phyloP scores from a whole-genome alignment of 257 asterid species.

The Solanum acaule region DNA sequence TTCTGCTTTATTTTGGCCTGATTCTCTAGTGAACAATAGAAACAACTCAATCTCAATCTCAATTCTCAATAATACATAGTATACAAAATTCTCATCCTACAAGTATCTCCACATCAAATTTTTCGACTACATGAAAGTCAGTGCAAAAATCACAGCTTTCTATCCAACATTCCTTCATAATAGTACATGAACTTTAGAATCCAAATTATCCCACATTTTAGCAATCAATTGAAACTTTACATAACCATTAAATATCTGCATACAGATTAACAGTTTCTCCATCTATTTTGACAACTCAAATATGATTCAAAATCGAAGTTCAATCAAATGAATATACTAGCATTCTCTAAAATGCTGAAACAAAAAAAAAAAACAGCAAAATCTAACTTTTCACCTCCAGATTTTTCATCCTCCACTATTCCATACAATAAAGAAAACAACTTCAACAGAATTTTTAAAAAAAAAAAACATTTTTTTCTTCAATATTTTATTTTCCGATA shows the following conservation, averaged over 20 bases:
- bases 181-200: neutral
- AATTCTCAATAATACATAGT: neutral
- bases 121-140: neutral
- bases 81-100: neutral
- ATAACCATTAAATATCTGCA: neutral
- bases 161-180: neutral
- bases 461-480: neutral
- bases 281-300: neutral
- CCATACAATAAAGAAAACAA: neutral
- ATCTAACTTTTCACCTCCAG: neutral
- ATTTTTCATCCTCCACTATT: neutral
- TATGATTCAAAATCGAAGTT: neutral
- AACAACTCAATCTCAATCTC: neutral
- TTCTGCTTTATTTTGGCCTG: neutral
- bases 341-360: neutral
- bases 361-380: neutral
- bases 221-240: neutral
- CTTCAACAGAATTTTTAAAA: neutral
- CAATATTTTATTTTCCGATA: neutral
- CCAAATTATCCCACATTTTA: neutral
- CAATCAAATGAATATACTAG: neutral
- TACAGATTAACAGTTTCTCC: neutral
- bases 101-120: neutral
- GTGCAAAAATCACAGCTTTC: neutral
- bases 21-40: neutral